Evolutionary conservation across 2,329 filamentous ascomycete genomes (phyloP), one percentile per base, ranked within the genome.

Genomic region (Diaporthe capsici): DNA sequence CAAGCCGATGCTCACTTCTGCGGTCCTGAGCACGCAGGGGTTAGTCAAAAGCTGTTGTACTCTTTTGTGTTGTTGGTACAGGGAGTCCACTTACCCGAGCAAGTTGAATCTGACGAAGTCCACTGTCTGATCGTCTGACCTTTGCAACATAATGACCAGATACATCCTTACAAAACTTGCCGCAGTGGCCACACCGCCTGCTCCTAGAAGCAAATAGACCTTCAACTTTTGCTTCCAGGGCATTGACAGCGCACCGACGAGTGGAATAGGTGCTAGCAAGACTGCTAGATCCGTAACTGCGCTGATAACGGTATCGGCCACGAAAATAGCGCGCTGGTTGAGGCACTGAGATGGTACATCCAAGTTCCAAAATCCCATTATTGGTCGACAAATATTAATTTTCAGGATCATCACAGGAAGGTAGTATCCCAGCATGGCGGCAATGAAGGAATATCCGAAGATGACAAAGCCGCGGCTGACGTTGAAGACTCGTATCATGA

Each of bases 61-160:
- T 20, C 1, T 6, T 13, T 49, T 73, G 4, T 2, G 20, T 3
- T 22, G 25, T 39, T 10, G 34, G 4, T 9, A 3, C 3, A 70
- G 8, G 49, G 31, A n/a, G 12, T 25, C 37, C 8, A 22, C 47
- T 53, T 60, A 74, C 72, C 72, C 72, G 37, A 74, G 72, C 42
- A 74, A n/a, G 53, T 74, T 74, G 51, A 65, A 60, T n/a, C 72
- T 74, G 53, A 74, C 51, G 42, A 74, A 74, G 42, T 74, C 77
- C 2, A 78, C 77, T 0, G 76, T 67, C 37, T 76, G 61, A 28
- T 68, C 61, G 3, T 44, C 47, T 20, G 72, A 74, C 31, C 37
- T 51, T 31, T 74, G 61, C 3, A 74, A 28, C 53, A 58, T 53
- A 3, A 74, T 74, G 3, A 78, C 76, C 3, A 78, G 31, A 31